phyloP scores from a whole-genome alignment of 345 rosid genomes.

The Schrenkiella parvula region DNA sequence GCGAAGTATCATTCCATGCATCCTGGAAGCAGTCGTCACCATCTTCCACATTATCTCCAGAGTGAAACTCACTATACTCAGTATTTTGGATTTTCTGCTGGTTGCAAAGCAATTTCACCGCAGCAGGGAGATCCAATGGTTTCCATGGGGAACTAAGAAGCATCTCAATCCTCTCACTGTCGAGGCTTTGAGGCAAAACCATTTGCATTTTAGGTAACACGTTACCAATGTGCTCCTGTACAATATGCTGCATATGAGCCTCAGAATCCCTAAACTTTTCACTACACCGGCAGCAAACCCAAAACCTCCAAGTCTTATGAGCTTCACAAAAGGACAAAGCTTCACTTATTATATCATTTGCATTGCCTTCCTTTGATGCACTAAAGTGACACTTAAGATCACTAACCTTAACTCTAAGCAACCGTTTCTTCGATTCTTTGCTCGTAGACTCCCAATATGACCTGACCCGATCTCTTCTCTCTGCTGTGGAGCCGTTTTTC shows the following conservation, averaged over 20 bases:
- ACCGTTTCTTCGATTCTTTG: constrained; percentile 50
- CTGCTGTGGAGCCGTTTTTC: constrained; percentile 54
- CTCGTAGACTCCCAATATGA: constrained; percentile 72
- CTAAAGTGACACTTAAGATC: constrained; percentile 63
- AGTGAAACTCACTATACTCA: constrained; percentile 42
- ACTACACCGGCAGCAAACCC: constrained; percentile 69
- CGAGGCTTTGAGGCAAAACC: constrained; percentile 68
- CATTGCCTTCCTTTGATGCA: constrained; percentile 53
- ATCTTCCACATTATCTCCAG: constrained; percentile 41
- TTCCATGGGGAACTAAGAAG: constrained; percentile 71
- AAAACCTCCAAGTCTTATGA: constrained; percentile 70
- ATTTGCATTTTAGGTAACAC: constrained; percentile 68
- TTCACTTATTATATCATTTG: constrained; percentile 54
- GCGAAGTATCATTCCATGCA: constrained; percentile 75
- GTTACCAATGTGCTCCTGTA: constrained; percentile 73
- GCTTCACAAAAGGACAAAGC: constrained; percentile 55
- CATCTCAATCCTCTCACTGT: constrained; percentile 69
- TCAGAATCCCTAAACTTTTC: constrained; percentile 62
- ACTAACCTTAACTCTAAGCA: constrained; percentile 55
- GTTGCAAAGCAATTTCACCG: constrained; percentile 50
- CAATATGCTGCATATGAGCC: constrained; percentile 73
- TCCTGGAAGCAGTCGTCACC: constrained; percentile 66
- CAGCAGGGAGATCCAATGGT: constrained; percentile 74
- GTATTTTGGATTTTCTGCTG: constrained; percentile 41
- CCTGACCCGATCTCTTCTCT: constrained; percentile 59